Evolutionary conservation across 2,329 filamentous ascomycete species (phyloP).

Genomic region (Colletotrichum brevisporum): DNA sequence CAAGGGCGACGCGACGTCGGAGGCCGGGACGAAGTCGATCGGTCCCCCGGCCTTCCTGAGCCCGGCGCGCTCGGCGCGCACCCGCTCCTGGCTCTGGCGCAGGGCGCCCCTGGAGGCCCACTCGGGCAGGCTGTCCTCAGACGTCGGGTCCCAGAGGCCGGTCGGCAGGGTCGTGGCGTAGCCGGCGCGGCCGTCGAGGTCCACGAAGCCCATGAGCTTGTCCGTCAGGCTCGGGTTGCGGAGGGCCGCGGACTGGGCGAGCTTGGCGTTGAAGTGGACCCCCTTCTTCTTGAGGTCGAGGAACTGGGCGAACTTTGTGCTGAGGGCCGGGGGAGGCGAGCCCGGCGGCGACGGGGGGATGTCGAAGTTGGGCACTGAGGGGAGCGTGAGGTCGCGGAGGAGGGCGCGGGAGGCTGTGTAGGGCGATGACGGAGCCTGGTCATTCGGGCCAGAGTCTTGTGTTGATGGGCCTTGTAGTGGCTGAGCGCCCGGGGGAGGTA

Average conservation of each 20-base stretch:
- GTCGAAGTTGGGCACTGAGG: constrained; percentile 77
- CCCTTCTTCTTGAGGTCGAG: constrained; percentile 82
- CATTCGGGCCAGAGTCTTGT: constrained; percentile 34
- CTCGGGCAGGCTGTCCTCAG: constrained; percentile 62
- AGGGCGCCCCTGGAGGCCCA: constrained; percentile 67
- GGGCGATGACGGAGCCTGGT: constrained; percentile 68
- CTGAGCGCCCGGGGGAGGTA: constrained; percentile 49
- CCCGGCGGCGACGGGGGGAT: constrained; percentile 82
- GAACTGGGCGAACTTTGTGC: constrained; percentile 80
- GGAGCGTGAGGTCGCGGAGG: constrained; percentile 81
- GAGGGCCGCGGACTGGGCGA: constrained; percentile 76
- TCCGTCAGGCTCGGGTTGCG: constrained; percentile 80
- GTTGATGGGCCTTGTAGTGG: constrained; percentile 35
- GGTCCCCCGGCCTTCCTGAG: constrained; percentile 57
- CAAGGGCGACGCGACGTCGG: constrained; percentile 6
- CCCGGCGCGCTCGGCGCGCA: constrained; percentile 60
- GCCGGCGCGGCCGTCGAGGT: constrained; percentile 65
- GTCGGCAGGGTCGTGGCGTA: constrained; percentile 74
- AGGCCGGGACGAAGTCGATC: constrained; percentile 65
- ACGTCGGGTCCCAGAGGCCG: constrained; percentile 70
- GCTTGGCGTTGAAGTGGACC: constrained; percentile 82
- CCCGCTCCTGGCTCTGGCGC: constrained; percentile 62
- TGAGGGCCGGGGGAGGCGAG: constrained; percentile 66
- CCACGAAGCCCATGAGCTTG: constrained; percentile 79
- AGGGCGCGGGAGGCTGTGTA: constrained; percentile 76